Evolutionary conservation across 176 grass and related monocot genomes (phyloP).

Genomic region (Stipa capillata): DNA sequence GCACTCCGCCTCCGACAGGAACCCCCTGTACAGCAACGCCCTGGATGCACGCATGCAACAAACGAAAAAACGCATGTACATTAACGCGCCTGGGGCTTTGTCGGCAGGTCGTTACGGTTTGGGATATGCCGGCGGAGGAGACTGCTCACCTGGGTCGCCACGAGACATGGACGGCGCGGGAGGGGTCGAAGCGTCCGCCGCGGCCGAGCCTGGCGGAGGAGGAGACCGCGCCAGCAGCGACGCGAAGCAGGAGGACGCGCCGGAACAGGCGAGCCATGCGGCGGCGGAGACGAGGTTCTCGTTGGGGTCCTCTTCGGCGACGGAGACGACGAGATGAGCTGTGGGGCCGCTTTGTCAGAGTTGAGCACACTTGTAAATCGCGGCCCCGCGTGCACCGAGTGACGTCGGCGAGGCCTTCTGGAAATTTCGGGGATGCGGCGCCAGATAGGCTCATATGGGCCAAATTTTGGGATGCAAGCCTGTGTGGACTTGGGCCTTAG

Average conservation of each 20-base stretch:
- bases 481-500: too few species aligned
- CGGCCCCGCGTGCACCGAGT: not conserved
- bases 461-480: not conserved
- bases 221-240: not conserved
- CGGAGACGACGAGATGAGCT: not conserved
- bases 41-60: not conserved
- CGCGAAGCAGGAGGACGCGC: not conserved
- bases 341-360: not conserved
- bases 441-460: not conserved
- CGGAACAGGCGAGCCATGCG: conserved; percentile 2
- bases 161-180: conserved; percentile 29
- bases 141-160: conserved; percentile 35
- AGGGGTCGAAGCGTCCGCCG: conserved; percentile 14
- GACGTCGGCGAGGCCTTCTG: not conserved
- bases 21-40: conserved; percentile 39
- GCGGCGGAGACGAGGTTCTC: not conserved
- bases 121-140: not conserved
- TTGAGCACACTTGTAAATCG: not conserved
- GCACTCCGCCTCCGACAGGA: conserved; percentile 44
- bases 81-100: not conserved
- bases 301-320: not conserved
- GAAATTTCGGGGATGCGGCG: not conserved
- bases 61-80: not conserved
- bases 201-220: not conserved
- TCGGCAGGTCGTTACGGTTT: too few species aligned